Percentiles rank a stretch among this genome's conserved stretches.
Conservation (phyloP, 2,329 filamentous ascomycete species). For the Mollisia scopiformis region DNA sequence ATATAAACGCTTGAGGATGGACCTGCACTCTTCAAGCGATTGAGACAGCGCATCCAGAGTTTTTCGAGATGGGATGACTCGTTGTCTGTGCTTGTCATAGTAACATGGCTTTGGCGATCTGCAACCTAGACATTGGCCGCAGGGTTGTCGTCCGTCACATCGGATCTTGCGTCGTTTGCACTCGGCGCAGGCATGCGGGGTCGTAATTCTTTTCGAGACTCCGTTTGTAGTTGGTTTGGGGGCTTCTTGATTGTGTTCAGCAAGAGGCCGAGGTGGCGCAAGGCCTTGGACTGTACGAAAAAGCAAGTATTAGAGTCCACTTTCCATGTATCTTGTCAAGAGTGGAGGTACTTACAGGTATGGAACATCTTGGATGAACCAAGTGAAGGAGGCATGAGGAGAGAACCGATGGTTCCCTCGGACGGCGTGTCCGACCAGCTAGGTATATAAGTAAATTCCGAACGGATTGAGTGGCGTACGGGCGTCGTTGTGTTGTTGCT, state of each 20-base stretch:
- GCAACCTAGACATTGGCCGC: conserved; percentile 81
- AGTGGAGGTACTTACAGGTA: conserved; percentile 34
- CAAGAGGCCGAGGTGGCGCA: conserved; percentile 30
- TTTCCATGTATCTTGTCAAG: background rate
- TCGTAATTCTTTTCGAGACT: conserved; percentile 54
- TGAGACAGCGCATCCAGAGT: conserved; percentile 67
- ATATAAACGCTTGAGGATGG: conserved; percentile 63
- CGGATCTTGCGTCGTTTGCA: conserved; percentile 83
- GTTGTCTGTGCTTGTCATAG: conserved; percentile 79
- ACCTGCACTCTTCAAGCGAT: conserved; percentile 66
- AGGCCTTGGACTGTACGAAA: conserved; percentile 35
- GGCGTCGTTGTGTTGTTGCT: background rate
- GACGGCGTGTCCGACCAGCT: background rate
- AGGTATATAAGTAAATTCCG: background rate
- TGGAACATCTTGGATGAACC: conserved; percentile 37
- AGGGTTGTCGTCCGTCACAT: conserved; percentile 81
- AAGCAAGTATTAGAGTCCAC: conserved; percentile 9
- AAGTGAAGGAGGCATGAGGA: conserved; percentile 33
- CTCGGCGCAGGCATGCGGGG: conserved; percentile 70
- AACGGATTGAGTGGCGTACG: background rate
- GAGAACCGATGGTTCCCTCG: conserved; percentile 1
- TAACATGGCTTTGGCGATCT: conserved; percentile 78
- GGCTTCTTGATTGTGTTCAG: conserved; percentile 31
- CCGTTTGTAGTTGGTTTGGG: conserved; percentile 39
- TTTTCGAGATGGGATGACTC: conserved; percentile 77